Evolutionary conservation across 1,139 yeast species (phyloP).

Genomic region (Meyerozyma carpophila): DNA sequence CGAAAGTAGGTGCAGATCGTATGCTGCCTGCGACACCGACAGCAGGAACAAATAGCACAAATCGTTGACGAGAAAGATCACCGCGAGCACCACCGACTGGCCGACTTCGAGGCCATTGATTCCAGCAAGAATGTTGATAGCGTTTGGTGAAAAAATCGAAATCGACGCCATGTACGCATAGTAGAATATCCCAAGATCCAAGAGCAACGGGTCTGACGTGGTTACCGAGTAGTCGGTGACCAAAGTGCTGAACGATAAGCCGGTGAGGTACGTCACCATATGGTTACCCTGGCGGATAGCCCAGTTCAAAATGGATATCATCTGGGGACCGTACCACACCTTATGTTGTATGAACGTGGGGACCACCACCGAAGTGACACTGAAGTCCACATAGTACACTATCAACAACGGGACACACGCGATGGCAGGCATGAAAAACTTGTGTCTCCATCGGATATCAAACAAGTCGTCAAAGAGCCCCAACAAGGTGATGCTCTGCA

Average conservation of each 20-base stretch:
- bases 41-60: constrained; percentile 52
- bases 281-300: constrained; percentile 29
- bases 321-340: constrained; percentile 16
- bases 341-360: constrained; percentile 58
- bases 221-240: constrained; percentile 28
- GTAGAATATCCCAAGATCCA: constrained; percentile 77
- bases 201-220: constrained; percentile 17
- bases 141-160: constrained; percentile 90
- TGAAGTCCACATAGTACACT: constrained; percentile 91
- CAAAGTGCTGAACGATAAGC: constrained; percentile 36
- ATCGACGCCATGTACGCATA: constrained; percentile 87
- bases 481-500: constrained; percentile 76
- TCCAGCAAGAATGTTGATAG: constrained; percentile 96
- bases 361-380: constrained; percentile 83
- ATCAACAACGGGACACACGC: constrained; percentile 88
- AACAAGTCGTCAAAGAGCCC: constrained; percentile 94
- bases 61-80: constrained; percentile 72
- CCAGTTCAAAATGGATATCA: constrained; percentile 15
- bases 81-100: constrained; percentile 75
- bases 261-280: constrained; percentile 27
- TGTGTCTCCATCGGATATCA: constrained; percentile 96
- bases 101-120: constrained; percentile 96
- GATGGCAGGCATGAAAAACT: constrained; percentile 90
- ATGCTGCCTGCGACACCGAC: constrained; percentile 49
- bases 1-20: constrained; percentile 79